Evolutionary conservation across 1,284 basidiomycete species (phyloP), one percentile per base, ranked within the genome.

Genomic region (Ustilago loliicola): DNA sequence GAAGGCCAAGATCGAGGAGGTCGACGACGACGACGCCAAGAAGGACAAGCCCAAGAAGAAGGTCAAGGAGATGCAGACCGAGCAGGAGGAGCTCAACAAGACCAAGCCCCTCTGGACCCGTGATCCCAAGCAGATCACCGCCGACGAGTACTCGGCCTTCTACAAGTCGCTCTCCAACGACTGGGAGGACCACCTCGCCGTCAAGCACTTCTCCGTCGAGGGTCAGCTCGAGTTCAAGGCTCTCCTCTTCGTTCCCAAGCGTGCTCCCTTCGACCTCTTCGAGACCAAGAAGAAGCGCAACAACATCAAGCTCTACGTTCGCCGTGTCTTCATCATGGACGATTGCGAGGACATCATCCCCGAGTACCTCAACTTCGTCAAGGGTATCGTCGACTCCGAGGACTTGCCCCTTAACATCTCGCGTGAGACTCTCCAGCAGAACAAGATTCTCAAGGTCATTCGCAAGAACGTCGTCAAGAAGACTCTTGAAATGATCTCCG

Each of bases 201-300:
- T 98, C 88, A 99, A 98, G 91, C 96, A 99, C 91, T 99, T 99
- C 92, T 98, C 95, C 64, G 96, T 99, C 58, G 96, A 99, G 88
- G 97, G 97, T 90, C 96, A 99, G 88, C 95, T 99, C 85, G 97
- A 86, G 89, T 99, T 99, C 92, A 98, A 98, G 92, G 96, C 96
- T 36, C 96, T 99, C 87, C 92, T 99, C 85, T 99, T 82, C 55
- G 51, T 85, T 74, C 96, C 96, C 83, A 98, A 98, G 89, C 93
- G 95, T 52, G 73, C 54, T 48, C 64, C 96, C 65, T 99, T 99
- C 88, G 97, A 99, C 87, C 92, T 99, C 88, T 99, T 99, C 89
- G 97, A 99, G 91, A 94, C 93, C 82, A 99, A 99, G 93, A 99
- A 99, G 94, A 99, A 99, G 92, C 94, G 96, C 87, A 98, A 98